Evolutionary conservation across 1,284 basidiomycete species (phyloP), one percentile per base, ranked within the genome.

Genomic region (Amylostereum areolatum): DNA sequence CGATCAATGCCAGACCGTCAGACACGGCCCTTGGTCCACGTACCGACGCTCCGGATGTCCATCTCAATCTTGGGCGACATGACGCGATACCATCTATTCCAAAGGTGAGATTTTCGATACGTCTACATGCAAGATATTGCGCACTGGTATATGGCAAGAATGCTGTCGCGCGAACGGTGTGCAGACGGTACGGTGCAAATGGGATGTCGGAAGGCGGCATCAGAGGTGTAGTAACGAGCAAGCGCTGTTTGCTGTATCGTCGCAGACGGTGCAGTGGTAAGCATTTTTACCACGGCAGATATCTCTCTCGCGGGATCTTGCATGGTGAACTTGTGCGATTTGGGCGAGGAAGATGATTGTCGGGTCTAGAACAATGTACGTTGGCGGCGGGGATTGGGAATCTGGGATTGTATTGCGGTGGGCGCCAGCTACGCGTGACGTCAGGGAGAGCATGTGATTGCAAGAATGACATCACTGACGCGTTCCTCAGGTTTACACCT

Each of bases 121-220:
- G 7, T 18, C 32, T 35, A 3, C 34, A 34, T 42, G 34, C 1
- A 25, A 31, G 18, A 25, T 28, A 7, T 1, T 27, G 50, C 65
- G 33, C 43, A 79, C 77, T 80, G 77, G 58, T 77, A 79, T 35
- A 83, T 72, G 3, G 71, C 74, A 33, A 81, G 65, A 12, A 83
- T 62, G 8, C 60, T 60, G 9, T 78, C 74, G 50, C 80, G 69
- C 12, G 78, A 80, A 40, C 69, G 65, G 5, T 66, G 67, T 0
- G 67, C 70, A 10, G 74, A 62, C 3, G 61, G 48, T 4, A 83
- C 73, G 43, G 63, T 59, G 60, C 72, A 78, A 7, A 81, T 52
- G 0, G 81, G 80, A 59, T 83, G 78, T 35, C 72, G 68, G 59
- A 83, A 81, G 0, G 64, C 68, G 29, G 75, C 76, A 55, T 82